These are phyloP conservation scores for Warburgia ugandensis DNA, from an alignment of 164 flowering plant species.

Conservation along the genomic window DNA sequence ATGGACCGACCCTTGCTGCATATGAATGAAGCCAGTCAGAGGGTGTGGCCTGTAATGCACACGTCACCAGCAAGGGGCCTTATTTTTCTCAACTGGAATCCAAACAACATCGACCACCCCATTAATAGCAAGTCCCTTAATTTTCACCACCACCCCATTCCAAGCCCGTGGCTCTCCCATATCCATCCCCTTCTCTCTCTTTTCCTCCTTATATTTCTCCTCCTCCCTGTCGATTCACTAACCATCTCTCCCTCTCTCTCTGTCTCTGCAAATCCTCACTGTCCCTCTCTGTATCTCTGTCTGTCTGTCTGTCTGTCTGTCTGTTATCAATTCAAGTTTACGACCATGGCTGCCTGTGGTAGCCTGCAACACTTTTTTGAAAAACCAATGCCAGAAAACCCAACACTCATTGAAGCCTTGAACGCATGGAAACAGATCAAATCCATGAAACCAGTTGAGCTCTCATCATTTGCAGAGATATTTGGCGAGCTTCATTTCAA, in stretches of 20 bases:
- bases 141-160: not conserved
- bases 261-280: not conserved
- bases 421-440: conserved; percentile 49
- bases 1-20: not conserved
- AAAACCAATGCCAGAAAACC: conserved; percentile 45
- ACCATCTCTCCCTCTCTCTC: not conserved
- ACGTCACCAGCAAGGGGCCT: not conserved
- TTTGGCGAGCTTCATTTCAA: conserved; percentile 76
- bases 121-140: not conserved
- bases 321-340: not conserved
- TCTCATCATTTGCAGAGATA: conserved; percentile 53
- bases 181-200: not conserved
- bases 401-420: conserved; percentile 44
- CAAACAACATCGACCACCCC: conserved; percentile 2
- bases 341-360: conserved; percentile 59
- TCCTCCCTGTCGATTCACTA: not conserved
- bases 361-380: conserved; percentile 63
- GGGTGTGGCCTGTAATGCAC: not conserved
- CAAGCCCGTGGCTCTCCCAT: not conserved
- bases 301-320: not conserved
- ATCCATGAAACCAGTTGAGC: conserved; percentile 14
- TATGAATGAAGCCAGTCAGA: not conserved
- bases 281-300: not conserved
- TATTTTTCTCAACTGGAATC: not conserved
- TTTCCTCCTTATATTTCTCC: not conserved